Conservation (phyloP, 106 monocot species). For the Dendrobium huoshanense region DNA sequence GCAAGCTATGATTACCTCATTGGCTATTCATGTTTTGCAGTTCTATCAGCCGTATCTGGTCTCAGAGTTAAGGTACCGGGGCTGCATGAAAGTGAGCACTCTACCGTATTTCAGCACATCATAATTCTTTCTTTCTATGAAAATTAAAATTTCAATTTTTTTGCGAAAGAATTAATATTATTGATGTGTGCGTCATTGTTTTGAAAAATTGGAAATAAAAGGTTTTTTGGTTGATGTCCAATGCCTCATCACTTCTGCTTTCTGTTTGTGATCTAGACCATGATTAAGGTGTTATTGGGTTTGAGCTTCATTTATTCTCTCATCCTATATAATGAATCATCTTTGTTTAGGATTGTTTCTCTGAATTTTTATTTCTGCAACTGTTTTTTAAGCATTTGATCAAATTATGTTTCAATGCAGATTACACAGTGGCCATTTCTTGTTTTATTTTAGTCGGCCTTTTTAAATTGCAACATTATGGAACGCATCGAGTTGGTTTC, state of each 20-base stretch:
- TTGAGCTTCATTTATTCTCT: background rate
- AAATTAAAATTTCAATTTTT: background rate
- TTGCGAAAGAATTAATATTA: background rate
- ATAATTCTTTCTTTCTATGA: background rate
- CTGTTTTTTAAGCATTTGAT: background rate
- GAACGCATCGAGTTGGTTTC: constrained; percentile 66
- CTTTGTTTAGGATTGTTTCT: background rate
- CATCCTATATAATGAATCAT: background rate
- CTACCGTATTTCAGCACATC: background rate
- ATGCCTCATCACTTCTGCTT: background rate
- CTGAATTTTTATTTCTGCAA: background rate
- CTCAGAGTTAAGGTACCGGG: constrained; percentile 50
- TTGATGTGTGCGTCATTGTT: background rate
- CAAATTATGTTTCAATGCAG: constrained; percentile 25
- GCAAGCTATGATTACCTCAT: background rate
- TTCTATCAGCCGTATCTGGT: constrained; percentile 78
- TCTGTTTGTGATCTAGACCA: background rate
- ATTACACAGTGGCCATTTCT: constrained; percentile 38
- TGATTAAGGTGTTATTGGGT: background rate
- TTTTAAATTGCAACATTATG: constrained; percentile 72
- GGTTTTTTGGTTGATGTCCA: background rate
- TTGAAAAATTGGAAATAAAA: background rate
- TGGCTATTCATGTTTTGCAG: constrained; percentile 26
- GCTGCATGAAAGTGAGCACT: constrained; percentile 63
- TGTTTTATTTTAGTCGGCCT: constrained; percentile 56